Percentiles rank a stretch among this genome's conserved stretches.
Conservation (phyloP, 805 yeast genomes). For the Pichia gijzeniarum region DNA sequence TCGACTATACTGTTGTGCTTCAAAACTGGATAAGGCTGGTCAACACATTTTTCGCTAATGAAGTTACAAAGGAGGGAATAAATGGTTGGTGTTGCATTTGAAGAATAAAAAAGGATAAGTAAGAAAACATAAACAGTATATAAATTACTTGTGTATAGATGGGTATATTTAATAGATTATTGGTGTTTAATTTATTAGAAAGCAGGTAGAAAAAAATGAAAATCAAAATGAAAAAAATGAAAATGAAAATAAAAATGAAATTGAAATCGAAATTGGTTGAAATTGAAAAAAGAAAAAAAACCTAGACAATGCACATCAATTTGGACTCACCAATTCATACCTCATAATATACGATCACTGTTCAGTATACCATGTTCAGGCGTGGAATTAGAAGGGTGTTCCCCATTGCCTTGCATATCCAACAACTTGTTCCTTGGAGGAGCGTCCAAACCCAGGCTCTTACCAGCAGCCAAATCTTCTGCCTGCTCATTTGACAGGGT, state of each 20-base stretch:
- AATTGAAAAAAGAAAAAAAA: not conserved
- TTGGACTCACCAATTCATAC: no score
- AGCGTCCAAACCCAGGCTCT: not conserved
- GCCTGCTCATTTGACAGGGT: conserved; percentile 10
- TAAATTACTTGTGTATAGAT: not conserved
- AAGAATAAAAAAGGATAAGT: not conserved
- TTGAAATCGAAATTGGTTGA: no score
- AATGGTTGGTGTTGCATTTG: conserved; percentile 24
- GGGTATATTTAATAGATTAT: no score
- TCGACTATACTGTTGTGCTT: conserved; percentile 11
- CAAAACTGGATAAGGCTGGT: conserved; percentile 22
- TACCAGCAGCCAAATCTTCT: not conserved
- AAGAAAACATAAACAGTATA: not conserved
- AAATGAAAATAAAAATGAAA: no score
- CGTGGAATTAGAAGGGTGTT: not conserved
- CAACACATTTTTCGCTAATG: conserved; percentile 14
- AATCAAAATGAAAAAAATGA: no score
- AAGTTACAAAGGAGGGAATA: conserved; percentile 19
- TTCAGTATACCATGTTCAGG: not conserved
- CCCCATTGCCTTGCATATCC: conserved; percentile 6
- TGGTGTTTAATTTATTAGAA: no score
- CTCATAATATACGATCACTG: conserved; percentile 8
- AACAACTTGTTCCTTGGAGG: conserved; percentile 8
- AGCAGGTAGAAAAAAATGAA: no score
- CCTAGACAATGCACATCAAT: no score